Evolutionary conservation across 2,329 filamentous ascomycete genomes (phyloP).

Genomic region (Diaporthe sp.): DNA sequence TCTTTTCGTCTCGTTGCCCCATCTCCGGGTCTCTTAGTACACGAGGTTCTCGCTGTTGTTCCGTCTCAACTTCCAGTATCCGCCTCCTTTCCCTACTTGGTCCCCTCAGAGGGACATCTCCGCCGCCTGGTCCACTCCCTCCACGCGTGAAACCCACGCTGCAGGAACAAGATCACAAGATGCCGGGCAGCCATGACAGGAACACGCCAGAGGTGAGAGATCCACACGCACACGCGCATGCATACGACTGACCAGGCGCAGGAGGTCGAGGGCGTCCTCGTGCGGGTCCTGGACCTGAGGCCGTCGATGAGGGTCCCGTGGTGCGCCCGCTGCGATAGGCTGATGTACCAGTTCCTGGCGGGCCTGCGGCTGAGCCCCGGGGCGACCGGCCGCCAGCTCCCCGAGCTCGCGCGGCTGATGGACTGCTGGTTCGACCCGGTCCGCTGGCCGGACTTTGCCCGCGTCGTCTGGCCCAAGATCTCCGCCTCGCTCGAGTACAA

Average conservation of each 20-base stretch:
- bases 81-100: too few relatives aligned
- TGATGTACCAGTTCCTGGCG: slow-evolving; percentile 3
- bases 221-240: background rate
- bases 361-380: background rate
- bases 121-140: too few relatives aligned
- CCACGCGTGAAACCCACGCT: background rate
- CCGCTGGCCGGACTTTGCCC: background rate
- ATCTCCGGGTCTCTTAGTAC: too few relatives aligned
- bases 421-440: slow-evolving; percentile 2
- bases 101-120: too few relatives aligned
- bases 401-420: background rate
- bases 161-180: background rate
- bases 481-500: background rate
- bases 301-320: background rate
- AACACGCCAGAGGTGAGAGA: slow-evolving; percentile 1
- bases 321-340: background rate
- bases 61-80: too few relatives aligned
- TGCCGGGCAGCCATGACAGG: background rate
- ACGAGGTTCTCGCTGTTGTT: too few relatives aligned
- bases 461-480: slow-evolving; percentile 1
- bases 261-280: background rate
- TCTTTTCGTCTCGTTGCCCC: too few relatives aligned
- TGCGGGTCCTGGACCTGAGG: background rate
- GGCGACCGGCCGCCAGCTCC: background rate
- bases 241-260: background rate